phyloP scores from a whole-genome alignment of 306 rosid species.

The Malus domestica region DNA sequence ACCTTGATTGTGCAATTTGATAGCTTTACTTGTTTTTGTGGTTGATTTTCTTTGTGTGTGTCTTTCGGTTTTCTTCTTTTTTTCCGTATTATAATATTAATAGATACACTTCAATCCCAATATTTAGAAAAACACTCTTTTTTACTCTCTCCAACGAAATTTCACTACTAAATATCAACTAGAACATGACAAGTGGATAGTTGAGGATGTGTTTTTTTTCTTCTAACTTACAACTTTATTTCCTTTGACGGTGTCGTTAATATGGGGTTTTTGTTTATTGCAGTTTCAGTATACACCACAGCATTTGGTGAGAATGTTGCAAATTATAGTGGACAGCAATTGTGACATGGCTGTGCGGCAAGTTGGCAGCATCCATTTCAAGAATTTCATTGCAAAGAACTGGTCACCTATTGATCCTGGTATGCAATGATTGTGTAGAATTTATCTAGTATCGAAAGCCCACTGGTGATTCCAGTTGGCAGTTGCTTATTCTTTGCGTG shows the following conservation, averaged over 20 bases:
- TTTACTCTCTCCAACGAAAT: not conserved
- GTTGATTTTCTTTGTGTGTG: not conserved
- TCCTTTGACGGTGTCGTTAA: not conserved
- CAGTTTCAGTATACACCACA: conserved; percentile 91
- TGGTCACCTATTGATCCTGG: conserved; percentile 87
- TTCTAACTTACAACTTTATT: not conserved
- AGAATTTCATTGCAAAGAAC: conserved; percentile 82
- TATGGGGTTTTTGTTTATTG: not conserved
- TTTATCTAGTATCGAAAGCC: not conserved
- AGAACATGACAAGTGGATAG: not conserved
- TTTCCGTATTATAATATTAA: not conserved
- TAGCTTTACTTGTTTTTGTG: not conserved
- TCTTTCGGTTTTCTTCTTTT: too few relatives aligned
- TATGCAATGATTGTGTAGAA: conserved; percentile 15
- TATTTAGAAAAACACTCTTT: not conserved
- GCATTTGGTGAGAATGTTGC: conserved; percentile 86
- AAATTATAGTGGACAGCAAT: conserved; percentile 77
- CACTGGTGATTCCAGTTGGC: not conserved
- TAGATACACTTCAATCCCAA: not conserved
- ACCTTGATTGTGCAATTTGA: not conserved
- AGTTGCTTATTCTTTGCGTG: conserved; percentile 10
- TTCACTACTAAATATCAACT: too few relatives aligned
- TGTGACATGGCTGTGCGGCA: conserved; percentile 86
- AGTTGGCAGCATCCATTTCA: conserved; percentile 94
- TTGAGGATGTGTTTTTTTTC: not conserved